phyloP scores from a whole-genome alignment of 768 basidiomycete species.

The Lactifluus hygrophoroides region DNA sequence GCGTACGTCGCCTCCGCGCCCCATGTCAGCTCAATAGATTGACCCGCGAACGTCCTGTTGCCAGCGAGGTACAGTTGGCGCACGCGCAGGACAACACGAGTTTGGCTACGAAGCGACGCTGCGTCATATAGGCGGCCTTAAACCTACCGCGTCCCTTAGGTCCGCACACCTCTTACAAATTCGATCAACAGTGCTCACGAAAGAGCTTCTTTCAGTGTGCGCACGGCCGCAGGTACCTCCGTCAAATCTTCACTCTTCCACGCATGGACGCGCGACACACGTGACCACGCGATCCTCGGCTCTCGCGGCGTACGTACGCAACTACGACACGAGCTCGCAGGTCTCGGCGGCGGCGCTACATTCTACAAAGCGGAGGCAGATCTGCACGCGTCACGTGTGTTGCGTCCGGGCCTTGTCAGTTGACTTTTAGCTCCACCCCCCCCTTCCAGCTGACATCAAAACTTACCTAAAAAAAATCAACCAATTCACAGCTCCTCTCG shows the following conservation, averaged over 20 bases:
- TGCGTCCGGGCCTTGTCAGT: slow-evolving; percentile 54
- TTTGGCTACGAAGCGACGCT: slow-evolving; percentile 76
- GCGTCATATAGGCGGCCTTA: slow-evolving; percentile 63
- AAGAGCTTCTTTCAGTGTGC: slow-evolving; percentile 47
- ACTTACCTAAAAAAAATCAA: too few species aligned
- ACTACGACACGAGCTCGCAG: slow-evolving; percentile 62
- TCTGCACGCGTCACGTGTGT: slow-evolving; percentile 48
- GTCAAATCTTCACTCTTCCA: slow-evolving; percentile 82
- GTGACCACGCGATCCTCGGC: slow-evolving; percentile 59
- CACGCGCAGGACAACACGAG: slow-evolving; percentile 51
- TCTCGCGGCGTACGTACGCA: slow-evolving; percentile 57
- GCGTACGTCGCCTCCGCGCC: slow-evolving; percentile 50
- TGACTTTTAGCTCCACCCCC: not conserved
- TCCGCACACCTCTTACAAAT: slow-evolving; percentile 27
- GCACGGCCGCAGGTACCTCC: slow-evolving; percentile 72
- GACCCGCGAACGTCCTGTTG: not conserved
- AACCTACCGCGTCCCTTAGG: slow-evolving; percentile 77
- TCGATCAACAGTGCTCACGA: not conserved
- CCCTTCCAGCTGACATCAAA: not conserved
- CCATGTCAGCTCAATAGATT: slow-evolving; percentile 12
- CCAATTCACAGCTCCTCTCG: slow-evolving; percentile 53
- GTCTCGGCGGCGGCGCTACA: slow-evolving; percentile 70
- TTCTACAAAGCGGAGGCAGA: slow-evolving; percentile 71
- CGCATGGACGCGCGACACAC: slow-evolving; percentile 63
- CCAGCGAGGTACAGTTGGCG: slow-evolving; percentile 6